These are phyloP conservation scores for Tubosaeta brunneosetosa DNA, from an alignment of 768 basidiomycete species.

Conservation along the genomic window DNA sequence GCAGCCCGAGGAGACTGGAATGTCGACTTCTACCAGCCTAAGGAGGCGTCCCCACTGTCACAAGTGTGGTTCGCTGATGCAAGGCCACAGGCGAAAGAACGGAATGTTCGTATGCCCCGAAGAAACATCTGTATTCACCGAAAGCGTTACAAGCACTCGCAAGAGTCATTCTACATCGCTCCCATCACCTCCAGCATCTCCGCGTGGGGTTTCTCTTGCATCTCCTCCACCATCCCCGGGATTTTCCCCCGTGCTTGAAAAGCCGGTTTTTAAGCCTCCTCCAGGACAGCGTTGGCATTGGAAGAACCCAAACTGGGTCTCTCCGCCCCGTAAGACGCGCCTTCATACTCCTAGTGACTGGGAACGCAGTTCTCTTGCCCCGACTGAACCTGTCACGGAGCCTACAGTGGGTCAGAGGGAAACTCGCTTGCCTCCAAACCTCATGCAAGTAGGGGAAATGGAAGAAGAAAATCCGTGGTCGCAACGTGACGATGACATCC, in stretches of 20 bases:
- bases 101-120: conserved; percentile 29
- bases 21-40: conserved; percentile 26
- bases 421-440: not conserved
- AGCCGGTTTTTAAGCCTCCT: conserved; percentile 23
- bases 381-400: conserved; percentile 29
- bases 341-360: conserved; percentile 18
- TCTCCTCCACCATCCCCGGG: conserved; percentile 10
- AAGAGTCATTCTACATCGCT: conserved; percentile 22
- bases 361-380: conserved; percentile 25
- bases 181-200: conserved; percentile 27
- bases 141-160: conserved; percentile 5
- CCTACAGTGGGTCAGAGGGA: conserved; percentile 2
- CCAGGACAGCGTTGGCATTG: conserved; percentile 31
- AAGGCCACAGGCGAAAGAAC: conserved; percentile 30
- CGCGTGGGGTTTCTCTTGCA: conserved; percentile 19
- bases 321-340: conserved; percentile 27
- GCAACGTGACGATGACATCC: conserved; percentile 1
- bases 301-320: conserved; percentile 33
- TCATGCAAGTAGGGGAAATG: conserved; percentile 8
- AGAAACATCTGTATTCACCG: conserved; percentile 13
- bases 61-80: conserved; percentile 31
- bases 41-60: conserved; percentile 34
- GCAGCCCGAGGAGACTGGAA: conserved; percentile 6
- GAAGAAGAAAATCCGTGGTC: conserved; percentile 14
- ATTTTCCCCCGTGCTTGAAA: conserved; percentile 17